These are phyloP conservation scores for Castanospermum australe DNA, from an alignment of 306 rosid species.

Conservation along the genomic window DNA sequence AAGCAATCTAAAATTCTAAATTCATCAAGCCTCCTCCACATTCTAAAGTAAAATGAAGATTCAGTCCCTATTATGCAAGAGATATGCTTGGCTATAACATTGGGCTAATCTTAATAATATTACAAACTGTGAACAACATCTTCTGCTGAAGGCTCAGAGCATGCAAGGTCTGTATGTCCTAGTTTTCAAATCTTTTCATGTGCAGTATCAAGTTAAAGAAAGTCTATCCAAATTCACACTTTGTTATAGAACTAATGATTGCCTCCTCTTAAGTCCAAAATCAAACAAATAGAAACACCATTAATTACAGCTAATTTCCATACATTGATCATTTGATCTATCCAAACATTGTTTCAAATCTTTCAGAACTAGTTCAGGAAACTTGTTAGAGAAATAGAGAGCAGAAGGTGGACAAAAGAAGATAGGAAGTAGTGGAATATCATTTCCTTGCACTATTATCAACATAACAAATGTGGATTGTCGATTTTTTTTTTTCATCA, in stretches of 20 bases:
- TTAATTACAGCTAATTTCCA: slow-evolving; percentile 20
- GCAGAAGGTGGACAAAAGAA: slow-evolving; percentile 1
- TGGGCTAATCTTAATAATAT: not conserved
- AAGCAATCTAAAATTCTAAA: not conserved
- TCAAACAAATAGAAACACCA: slow-evolving; percentile 15
- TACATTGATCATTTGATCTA: slow-evolving; percentile 83
- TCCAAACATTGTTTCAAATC: slow-evolving; percentile 25
- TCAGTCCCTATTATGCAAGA: not conserved
- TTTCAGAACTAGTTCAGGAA: slow-evolving; percentile 12
- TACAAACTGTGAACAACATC: not conserved
- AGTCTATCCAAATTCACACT: not conserved
- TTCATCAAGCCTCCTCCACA: not conserved
- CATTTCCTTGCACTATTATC: not conserved
- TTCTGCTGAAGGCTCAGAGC: not conserved
- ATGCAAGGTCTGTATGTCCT: not conserved
- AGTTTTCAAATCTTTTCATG: not conserved
- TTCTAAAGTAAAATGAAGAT: not conserved
- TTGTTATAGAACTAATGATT: not conserved
- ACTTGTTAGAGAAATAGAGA: not conserved
- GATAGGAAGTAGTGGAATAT: not conserved
- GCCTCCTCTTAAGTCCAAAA: not conserved
- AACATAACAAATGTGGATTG: not conserved
- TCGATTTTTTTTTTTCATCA: not conserved
- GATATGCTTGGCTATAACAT: not conserved
- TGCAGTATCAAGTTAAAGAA: not conserved